Percentiles rank a stretch among this genome's conserved stretches.
These are phyloP conservation scores for Lathyrus tuberosus DNA, from an alignment of 306 rosid genomes.

Conservation along the genomic window DNA sequence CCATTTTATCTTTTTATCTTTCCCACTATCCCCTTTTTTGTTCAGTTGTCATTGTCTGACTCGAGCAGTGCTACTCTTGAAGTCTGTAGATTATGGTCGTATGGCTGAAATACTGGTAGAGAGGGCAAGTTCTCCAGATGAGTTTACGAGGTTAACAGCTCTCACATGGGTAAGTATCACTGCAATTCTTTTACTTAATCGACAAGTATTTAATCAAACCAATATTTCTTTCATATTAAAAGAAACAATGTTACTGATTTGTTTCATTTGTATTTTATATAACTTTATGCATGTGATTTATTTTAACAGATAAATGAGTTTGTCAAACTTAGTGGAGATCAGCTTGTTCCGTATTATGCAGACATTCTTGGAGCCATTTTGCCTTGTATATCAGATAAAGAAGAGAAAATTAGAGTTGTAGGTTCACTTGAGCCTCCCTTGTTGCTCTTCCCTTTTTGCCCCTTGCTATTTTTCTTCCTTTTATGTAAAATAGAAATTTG, in stretches of 20 bases:
- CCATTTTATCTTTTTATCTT: slow-evolving; percentile 24
- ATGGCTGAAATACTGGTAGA: slow-evolving; percentile 98
- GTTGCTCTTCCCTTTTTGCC: neutral
- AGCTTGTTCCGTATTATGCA: slow-evolving; percentile 95
- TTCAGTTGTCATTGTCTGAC: slow-evolving; percentile 94
- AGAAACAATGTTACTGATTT: slow-evolving; percentile 18
- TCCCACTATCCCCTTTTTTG: slow-evolving; percentile 42
- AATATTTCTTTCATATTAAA: slow-evolving; percentile 6
- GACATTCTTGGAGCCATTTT: slow-evolving; percentile 95
- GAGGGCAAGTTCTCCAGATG: slow-evolving; percentile 89
- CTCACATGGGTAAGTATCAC: slow-evolving; percentile 82
- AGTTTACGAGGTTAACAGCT: slow-evolving; percentile 94
- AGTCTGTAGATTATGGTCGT: slow-evolving; percentile 99
- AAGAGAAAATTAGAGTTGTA: slow-evolving; percentile 99
- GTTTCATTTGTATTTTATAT: slow-evolving; percentile 19
- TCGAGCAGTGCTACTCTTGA: slow-evolving; percentile 99
- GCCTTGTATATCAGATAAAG: slow-evolving; percentile 99
- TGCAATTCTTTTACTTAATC: slow-evolving; percentile 22
- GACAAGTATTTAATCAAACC: slow-evolving; percentile 5
- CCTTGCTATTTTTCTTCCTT: slow-evolving; percentile 4
- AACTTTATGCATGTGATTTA: slow-evolving; percentile 17
- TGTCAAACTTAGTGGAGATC: slow-evolving; percentile 99
- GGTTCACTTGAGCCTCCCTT: slow-evolving; percentile 38
- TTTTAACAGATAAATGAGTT: slow-evolving; percentile 82
- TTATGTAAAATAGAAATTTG: slow-evolving; percentile 28